phyloP scores from a whole-genome alignment of 75 land plant genomes.

The Chamaecyparis obtusa region DNA sequence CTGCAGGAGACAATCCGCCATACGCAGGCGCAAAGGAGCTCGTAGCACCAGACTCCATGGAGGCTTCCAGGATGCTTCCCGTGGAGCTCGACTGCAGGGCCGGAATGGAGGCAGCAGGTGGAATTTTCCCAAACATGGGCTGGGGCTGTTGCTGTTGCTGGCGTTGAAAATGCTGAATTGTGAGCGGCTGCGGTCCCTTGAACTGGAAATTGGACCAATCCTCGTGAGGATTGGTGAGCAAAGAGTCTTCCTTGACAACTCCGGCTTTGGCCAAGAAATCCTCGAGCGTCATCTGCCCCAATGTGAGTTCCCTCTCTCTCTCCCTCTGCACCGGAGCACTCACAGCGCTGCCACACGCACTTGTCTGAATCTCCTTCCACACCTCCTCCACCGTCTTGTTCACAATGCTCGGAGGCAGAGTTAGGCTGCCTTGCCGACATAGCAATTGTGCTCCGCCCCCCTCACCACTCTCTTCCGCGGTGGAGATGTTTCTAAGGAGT shows the following conservation, averaged over 20 bases:
- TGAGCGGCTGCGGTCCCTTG: neutral
- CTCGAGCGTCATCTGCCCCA: constrained; percentile 85
- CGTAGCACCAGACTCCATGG: neutral
- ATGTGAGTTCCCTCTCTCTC: constrained; percentile 21
- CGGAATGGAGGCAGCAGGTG: neutral
- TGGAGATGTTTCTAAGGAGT: constrained; percentile 67
- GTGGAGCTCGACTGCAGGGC: constrained; percentile 2
- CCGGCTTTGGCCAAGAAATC: constrained; percentile 77
- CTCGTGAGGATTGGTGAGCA: neutral
- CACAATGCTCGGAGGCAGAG: constrained; percentile 38
- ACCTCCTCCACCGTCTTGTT: constrained; percentile 68
- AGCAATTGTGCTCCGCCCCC: constrained; percentile 1
- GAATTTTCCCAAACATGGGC: neutral
- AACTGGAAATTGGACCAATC: constrained; percentile 17
- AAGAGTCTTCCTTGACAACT: constrained; percentile 38
- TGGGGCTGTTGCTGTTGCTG: neutral
- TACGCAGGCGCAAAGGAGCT: neutral
- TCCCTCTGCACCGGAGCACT: constrained; percentile 6
- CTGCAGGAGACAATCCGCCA: neutral
- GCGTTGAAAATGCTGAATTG: constrained; percentile 3
- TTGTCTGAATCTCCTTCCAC: constrained; percentile 57
- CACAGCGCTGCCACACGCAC: neutral
- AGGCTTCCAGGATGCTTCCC: neutral
- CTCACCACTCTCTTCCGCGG: constrained; percentile 48
- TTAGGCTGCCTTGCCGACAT: constrained; percentile 36